Base-by-base conservation (phyloP, 2,329 filamentous ascomycete species). In the Aspergillus phoenicis region DNA sequence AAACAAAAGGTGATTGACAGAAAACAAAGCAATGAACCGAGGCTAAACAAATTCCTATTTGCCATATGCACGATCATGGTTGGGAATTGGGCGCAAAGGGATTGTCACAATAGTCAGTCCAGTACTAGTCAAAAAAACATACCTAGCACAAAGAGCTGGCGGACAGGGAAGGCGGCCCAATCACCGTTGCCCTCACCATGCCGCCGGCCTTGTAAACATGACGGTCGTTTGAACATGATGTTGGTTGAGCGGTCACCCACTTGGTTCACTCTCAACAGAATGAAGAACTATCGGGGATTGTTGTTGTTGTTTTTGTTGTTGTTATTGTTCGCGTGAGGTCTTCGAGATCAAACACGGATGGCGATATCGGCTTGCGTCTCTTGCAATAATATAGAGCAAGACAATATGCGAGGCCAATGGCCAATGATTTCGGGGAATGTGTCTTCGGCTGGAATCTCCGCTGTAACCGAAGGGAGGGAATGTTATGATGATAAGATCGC, bases 131-230 rank as follows among this genome's bases (percentile, higher is more conserved):
- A 15, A 36, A 11, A 71, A 52, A 62, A 77, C 77, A 71, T 76
- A 80, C 78, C 77, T 64, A 80, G 69, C 15, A 80, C 73, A 64
- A 78, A 83, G 68, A 89, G 80, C 70, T 88, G 86, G 67, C 78
- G 80, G 41, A 80, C 78, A 41, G 86, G 86, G 74, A 89, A 89
- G 49, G 78, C 71, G 60, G 78, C 73, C 64, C 77, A 69, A 65
- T 74, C 72, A 65, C 74, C 70, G 6, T 57, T 52, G 61, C 66
- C 63, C 68, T 70, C 67, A 64, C 64, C 66, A 60, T 68, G 66
- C 61, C 70, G 69, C 56, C 71, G 72, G 61, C 69, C 63, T 67
- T 71, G 72, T 60, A 74, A 62, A 69, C 70, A 75, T 33, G 73
- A 67, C 56, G 68, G 73, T 60, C 69, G 68, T 68, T 70, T 70